Base-by-base conservation (phyloP, 2,329 filamentous ascomycete species). In the Microsporum audouinii region DNA sequence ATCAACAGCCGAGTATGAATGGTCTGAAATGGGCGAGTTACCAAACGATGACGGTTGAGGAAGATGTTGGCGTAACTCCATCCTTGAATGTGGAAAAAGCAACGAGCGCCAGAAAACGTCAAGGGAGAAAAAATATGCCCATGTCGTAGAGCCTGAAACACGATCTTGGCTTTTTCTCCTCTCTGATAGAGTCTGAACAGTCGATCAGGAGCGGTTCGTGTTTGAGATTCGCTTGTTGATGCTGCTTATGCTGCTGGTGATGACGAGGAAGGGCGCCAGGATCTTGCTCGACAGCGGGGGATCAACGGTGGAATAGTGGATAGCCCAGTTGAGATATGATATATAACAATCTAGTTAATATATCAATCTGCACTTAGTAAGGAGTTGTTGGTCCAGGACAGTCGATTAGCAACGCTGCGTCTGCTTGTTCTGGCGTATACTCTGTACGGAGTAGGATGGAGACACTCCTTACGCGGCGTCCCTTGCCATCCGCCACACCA, bases 101-200 rank as follows among this genome's bases (percentile, higher is more conserved):
- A 57, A 38, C 34, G 27, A 39, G 33, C 33, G 23, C n/a, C 5
- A 10, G 23, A 57, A 57, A 38, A 39, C 29, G 38, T 39, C 33
- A 57, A 23, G 38, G 55, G 23, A 57, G 38, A 38, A 33, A 57
- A 57, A 34, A 57, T 29, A 57, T 41, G 39, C 55, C 55, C 55
- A 39, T 41, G 55, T 27, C 34, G n/a, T 27, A 41, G 39, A 41
- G 39, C 29, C 34, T 57, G 34, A 57, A 57, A 43, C 55, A 29
- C 34, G 23, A 57, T 41, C 55, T 57, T 43, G 55, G 39, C 55
- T 23, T 41, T 34, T 10, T 41, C 34, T n/a, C n/a, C 49, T 29
- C 45, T 49, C 36, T 23, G 17, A 23, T 23, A 23, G 49, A 14
- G 49, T n/a, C 49, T 34, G 49, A 55, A 34, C 29, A 36, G 49